Percentiles rank a stretch among this genome's conserved stretches.
phyloP scores from a whole-genome alignment of 2,329 filamentous ascomycete genomes.

The Pyrenochaeta sp. region DNA sequence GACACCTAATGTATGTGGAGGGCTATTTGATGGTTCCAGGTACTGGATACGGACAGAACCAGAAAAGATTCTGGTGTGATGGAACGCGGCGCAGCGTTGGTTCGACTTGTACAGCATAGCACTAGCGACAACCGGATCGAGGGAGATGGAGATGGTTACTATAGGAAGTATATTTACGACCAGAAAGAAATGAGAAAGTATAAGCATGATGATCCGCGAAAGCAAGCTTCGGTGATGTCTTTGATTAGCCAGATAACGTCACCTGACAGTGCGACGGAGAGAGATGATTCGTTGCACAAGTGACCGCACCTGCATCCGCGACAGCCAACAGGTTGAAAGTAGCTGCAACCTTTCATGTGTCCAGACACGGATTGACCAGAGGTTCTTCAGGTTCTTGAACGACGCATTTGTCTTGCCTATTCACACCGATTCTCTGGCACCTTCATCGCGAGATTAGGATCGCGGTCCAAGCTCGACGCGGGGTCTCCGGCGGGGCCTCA shows the following conservation, averaged over 20 bases:
- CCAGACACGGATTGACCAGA: slow-evolving; percentile 8
- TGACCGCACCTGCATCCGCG: slow-evolving; percentile 16
- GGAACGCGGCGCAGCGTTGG: slow-evolving; percentile 23
- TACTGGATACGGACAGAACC: slow-evolving; percentile 25
- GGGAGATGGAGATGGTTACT: slow-evolving; percentile 18
- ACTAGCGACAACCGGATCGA: slow-evolving; percentile 18
- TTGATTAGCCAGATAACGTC: slow-evolving; percentile 29
- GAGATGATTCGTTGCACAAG: slow-evolving; percentile 15
- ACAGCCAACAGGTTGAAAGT: slow-evolving; percentile 14
- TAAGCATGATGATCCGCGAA: slow-evolving; percentile 2
- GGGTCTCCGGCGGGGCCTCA: slow-evolving; percentile 26
- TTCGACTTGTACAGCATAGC: slow-evolving; percentile 25
- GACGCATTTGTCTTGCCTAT: slow-evolving; percentile 3
- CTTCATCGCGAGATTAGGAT: slow-evolving; percentile 14
- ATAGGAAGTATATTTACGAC: slow-evolving; percentile 16
- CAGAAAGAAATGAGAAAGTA: slow-evolving; percentile 17
- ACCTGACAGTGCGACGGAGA: slow-evolving; percentile 23
- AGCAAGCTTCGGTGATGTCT: slow-evolving; percentile 10
- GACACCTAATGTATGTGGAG: slow-evolving; percentile 39
- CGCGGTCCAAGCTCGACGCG: slow-evolving; percentile 17
- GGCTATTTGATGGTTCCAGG: slow-evolving; percentile 31
- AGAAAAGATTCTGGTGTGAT: slow-evolving; percentile 28
- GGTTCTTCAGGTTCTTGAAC: slow-evolving; percentile 8
- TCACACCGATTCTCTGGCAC: slow-evolving; percentile 9
- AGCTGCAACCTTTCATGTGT: slow-evolving; percentile 8